Evolutionary conservation across 2,329 filamentous ascomycete species (phyloP).

Genomic region (Stagonosporopsis chrysanthemi): DNA sequence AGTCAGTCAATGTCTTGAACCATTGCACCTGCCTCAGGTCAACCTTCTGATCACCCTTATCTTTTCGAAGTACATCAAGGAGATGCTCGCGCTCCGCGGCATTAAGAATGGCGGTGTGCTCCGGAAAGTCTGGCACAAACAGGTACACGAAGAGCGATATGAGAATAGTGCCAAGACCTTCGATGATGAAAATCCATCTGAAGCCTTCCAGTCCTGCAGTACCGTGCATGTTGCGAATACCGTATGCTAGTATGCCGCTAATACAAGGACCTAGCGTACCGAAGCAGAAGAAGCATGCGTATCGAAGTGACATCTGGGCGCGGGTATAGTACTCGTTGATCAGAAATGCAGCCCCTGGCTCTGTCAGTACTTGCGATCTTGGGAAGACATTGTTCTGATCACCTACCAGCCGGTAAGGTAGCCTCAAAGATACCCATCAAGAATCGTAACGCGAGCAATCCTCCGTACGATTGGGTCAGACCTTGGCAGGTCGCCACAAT

Average conservation of each 20-base stretch:
- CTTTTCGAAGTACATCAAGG: slow-evolving; percentile 56
- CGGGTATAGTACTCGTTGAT: slow-evolving; percentile 57
- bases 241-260: slow-evolving; percentile 60
- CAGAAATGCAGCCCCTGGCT: slow-evolving; percentile 37
- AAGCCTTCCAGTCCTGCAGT: slow-evolving; percentile 37
- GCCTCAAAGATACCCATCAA: slow-evolving; percentile 46
- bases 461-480: slow-evolving; percentile 37
- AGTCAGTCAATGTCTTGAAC: slow-evolving; percentile 58
- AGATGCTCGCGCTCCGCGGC: slow-evolving; percentile 61
- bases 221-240: slow-evolving; percentile 46
- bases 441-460: slow-evolving; percentile 40
- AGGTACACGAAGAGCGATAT: slow-evolving; percentile 58
- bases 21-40: slow-evolving; percentile 57
- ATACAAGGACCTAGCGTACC: slow-evolving; percentile 63
- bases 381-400: neutral
- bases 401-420: slow-evolving; percentile 40
- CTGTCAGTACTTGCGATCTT: slow-evolving; percentile 6
- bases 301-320: slow-evolving; percentile 61
- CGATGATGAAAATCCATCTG: slow-evolving; percentile 66
- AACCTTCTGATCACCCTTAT: slow-evolving; percentile 57
- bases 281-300: slow-evolving; percentile 62
- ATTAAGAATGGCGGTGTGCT: slow-evolving; percentile 58
- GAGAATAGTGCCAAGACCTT: slow-evolving; percentile 62
- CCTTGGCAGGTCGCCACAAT: slow-evolving; percentile 49
- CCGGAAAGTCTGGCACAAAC: slow-evolving; percentile 62